Evolutionary conservation across 192 early-diverging fungal species (phyloP).

Genomic region (Rhizophagus clarus): DNA sequence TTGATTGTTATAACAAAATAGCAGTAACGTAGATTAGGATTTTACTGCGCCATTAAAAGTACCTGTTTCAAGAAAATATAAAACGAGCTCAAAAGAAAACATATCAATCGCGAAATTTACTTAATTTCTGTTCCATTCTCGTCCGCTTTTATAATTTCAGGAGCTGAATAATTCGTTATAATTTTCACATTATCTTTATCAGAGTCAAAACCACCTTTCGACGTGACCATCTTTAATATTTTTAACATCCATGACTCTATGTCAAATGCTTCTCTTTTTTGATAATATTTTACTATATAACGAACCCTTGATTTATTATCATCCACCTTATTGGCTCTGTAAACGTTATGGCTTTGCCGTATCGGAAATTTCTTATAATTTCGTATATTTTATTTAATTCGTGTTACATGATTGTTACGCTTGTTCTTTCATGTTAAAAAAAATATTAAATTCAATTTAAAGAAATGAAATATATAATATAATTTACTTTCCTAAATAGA

Average conservation of each 20-base stretch:
- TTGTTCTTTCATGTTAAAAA: too few relatives aligned
- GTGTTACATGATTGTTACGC: too few relatives aligned
- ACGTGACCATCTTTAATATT: neutral
- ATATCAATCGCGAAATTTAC: neutral
- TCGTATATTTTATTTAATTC: too few relatives aligned
- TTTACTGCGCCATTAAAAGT: neutral
- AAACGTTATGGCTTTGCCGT: neutral
- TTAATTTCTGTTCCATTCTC: neutral
- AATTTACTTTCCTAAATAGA: too few relatives aligned
- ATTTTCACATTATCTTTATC: neutral
- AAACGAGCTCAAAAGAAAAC: conserved; percentile 2
- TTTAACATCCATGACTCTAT: neutral
- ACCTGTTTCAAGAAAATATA: conserved; percentile 6
- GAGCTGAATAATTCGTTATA: neutral
- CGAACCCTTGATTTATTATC: neutral
- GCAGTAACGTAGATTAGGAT: neutral
- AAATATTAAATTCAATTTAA: too few relatives aligned
- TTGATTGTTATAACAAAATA: too few relatives aligned
- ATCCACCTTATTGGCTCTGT: neutral
- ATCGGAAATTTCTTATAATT: neutral
- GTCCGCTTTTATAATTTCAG: neutral
- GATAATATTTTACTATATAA: neutral
- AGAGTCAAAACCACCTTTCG: neutral
- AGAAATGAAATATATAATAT: too few relatives aligned
- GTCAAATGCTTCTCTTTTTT: neutral